Evolutionary conservation across 495 filamentous ascomycete species (phyloP), one percentile per base, ranked within the genome.

Genomic region (Penicillium simplicissimum): DNA sequence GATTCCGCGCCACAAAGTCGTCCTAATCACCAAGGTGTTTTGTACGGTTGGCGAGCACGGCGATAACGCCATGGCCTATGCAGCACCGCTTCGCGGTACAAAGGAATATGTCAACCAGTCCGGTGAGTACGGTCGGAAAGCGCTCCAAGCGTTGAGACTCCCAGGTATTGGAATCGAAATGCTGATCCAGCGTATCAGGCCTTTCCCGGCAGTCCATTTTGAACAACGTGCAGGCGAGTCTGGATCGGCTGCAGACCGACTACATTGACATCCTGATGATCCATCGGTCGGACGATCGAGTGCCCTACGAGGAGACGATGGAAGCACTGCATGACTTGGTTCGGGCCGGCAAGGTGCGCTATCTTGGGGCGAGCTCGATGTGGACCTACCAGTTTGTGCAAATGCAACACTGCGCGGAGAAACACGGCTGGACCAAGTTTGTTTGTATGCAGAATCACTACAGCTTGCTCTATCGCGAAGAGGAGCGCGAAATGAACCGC

Each of bases 261-360:
- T 90, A 90, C 64, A 83, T 90, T 64, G 87, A 91, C 57, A 65
- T 90, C 13, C 75, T 89, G 48, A 82, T 86, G 68, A 86, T 89
- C 61, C 90, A 94, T 62, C 74, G 84, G 3, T 71, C 80, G 37
- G 82, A 85, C 54, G 70, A 73, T 1, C 61, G 73, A 5, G 83
- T 79, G 1, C 83, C 86, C 0, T 58, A 76, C n/a, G 87, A 90
- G 69, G 89, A 92, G 73, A 91, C 86, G 7, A 91, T 94, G 88
- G 73, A 83, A 67, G 88, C 88, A 1, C 72, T 92, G 7, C 81
- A 91, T 65, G 88, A 91, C 62, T 68, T 91, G 0, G 81, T 91
- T 1, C 75, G 81, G 63, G 71, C 72, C 0, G 88, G 87, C 9
- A 90, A 88, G 66, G 83, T 90, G 17, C 79, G 80, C 11, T 92